Evolutionary conservation across 2,329 filamentous ascomycete species (phyloP), one percentile per base, ranked within the genome.

Genomic region (Verruconis gallopava): DNA sequence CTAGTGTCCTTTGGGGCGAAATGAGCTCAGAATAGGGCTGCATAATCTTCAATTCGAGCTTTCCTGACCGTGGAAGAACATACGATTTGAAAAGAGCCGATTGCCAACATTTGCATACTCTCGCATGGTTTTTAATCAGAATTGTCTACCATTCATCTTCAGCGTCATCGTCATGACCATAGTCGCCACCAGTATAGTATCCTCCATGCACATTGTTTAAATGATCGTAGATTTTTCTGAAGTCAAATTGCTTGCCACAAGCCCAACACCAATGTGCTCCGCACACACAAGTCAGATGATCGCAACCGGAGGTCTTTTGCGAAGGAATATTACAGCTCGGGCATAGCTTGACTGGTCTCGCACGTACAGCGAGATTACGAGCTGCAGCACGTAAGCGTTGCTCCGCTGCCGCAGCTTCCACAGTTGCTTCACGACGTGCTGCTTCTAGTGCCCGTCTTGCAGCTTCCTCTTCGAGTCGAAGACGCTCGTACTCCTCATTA

Each of bases 261-360:
- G 17, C 11, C 34, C 34, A 36, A 18, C 34, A 36, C 34, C 34
- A 36, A 15, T 36, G 34, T 6, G 34, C 17, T 6, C 34, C 34
- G 17, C 34, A 36, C 9, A 6, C 9, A 15, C 34, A 36, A 9
- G 12, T 18, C 34, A 36, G 12, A 15, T 36, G 34, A 36, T 36
- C n/a, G 17, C 34, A 36, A 15, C 34, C 34, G 6, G n/a, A n/a
- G 9, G 34, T 18, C 34, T 36, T 36, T 15, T 36, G 9, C 6
- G 34, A 11, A 9, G 12, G 34, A 6, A 36, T 15, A n/a, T 18
- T 18, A 15, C 34, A 36, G 9, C 17, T 18, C 11, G 34, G 34
- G 17, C 34, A 36, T 15, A 11, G 9, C 34, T 36, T 36, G 25
- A n/a, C 25, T 30, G 25, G n/a, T 9, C 25, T 9, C 6, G 25